Percentiles rank a stretch among this genome's conserved stretches.
Evolutionary conservation across 441 rosid species (phyloP).

Genomic region (Erodium moschatum): DNA sequence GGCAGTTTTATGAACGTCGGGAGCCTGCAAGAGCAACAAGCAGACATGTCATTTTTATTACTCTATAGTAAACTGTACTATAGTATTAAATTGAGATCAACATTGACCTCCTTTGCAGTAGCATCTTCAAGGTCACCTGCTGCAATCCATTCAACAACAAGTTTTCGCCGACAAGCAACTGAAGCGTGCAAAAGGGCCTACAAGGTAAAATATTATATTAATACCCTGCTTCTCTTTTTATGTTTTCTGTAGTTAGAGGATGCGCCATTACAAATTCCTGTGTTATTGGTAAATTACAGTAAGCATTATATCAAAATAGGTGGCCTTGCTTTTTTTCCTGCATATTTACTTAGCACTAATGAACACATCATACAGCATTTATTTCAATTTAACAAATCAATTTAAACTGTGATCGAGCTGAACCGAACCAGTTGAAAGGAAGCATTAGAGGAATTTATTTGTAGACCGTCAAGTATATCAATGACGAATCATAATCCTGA

Average conservation of each 20-base stretch:
- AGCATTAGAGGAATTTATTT: background rate
- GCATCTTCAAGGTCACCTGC: constrained; percentile 24
- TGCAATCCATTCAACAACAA: constrained; percentile 26
- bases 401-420: background rate
- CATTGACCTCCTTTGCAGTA: constrained; percentile 20
- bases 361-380: background rate
- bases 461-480: background rate
- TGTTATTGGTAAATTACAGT: background rate
- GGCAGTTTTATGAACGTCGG: constrained; percentile 45
- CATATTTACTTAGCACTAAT: background rate
- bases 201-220: constrained; percentile 2
- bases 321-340: background rate
- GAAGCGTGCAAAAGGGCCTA: constrained; percentile 30
- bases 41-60: constrained; percentile 13
- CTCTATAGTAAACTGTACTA: background rate
- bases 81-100: constrained; percentile 15
- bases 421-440: background rate
- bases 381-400: background rate
- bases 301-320: background rate
- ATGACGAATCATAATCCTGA: background rate
- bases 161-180: constrained; percentile 19
- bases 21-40: constrained; percentile 32
- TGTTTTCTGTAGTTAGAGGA: background rate
- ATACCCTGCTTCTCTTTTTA: background rate
- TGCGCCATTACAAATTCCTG: background rate